Conservation (phyloP, 495 filamentous ascomycete species). For the Tuber umbilicatum region DNA sequence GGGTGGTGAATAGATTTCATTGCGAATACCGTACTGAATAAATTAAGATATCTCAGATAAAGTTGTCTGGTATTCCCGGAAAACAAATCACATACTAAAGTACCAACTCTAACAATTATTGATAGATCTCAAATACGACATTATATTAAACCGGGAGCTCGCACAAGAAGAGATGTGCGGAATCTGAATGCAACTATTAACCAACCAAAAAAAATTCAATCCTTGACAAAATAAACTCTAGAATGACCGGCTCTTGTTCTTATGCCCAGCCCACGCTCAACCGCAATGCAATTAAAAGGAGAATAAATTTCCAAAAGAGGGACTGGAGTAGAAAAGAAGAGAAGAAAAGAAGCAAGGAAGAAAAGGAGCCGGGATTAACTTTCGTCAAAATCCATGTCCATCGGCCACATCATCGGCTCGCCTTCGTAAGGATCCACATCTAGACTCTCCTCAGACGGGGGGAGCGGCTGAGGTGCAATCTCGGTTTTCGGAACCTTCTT, state of each 20-base stretch:
- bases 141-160: not conserved
- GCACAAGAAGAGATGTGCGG: not conserved
- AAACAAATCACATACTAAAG: not conserved
- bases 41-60: not conserved
- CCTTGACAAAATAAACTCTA: not conserved
- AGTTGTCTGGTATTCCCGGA: not conserved
- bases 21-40: not conserved
- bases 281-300: not conserved
- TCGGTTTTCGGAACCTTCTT: not conserved
- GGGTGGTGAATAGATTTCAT: not conserved
- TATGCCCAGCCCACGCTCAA: not conserved
- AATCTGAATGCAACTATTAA: not conserved
- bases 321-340: not conserved
- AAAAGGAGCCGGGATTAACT: not conserved
- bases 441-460: not conserved
- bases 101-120: not conserved
- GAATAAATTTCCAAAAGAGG: not conserved
- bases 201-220: not conserved
- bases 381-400: not conserved
- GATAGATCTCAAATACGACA: not conserved
- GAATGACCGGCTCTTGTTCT: not conserved
- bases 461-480: not conserved
- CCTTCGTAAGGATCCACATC: not conserved
- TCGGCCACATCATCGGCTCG: conserved; percentile 2
- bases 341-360: not conserved